These are phyloP conservation scores for Zizania palustris DNA, from an alignment of 202 grass and related monocot genomes.

Conservation along the genomic window DNA sequence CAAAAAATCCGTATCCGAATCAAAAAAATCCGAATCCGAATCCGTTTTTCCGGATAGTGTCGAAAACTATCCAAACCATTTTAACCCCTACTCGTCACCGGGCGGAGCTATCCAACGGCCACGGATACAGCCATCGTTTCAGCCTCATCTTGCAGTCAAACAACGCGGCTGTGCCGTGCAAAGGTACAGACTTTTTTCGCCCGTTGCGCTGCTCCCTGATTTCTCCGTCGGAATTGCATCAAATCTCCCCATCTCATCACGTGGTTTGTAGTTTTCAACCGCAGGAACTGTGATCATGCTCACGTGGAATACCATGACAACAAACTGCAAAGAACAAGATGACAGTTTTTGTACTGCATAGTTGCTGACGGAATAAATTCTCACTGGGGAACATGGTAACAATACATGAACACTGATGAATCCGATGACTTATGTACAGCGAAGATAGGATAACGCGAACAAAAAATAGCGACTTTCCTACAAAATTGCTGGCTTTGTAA, in stretches of 20 bases:
- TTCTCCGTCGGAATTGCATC: not conserved
- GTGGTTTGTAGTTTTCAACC: too few relatives aligned
- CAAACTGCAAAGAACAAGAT: not conserved
- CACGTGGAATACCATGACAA: not conserved
- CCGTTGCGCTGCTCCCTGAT: slow-evolving; percentile 12
- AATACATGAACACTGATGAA: slow-evolving; percentile 14
- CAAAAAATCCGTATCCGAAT: too few relatives aligned
- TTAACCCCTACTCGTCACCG: too few relatives aligned
- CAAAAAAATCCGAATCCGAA: too few relatives aligned
- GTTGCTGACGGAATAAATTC: not conserved
- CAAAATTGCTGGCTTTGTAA: slow-evolving; percentile 64
- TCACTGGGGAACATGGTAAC: not conserved
- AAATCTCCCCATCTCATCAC: too few relatives aligned
- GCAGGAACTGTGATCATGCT: too few relatives aligned
- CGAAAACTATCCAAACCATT: too few relatives aligned
- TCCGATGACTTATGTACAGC: slow-evolving; percentile 45
- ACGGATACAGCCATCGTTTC: not conserved
- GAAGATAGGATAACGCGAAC: not conserved
- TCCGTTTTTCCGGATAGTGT: too few relatives aligned
- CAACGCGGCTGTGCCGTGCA: slow-evolving; percentile 14
- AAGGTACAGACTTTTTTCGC: not conserved
- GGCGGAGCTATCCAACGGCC: too few relatives aligned
- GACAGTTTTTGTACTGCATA: not conserved
- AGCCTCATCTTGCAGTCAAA: slow-evolving; percentile 26
- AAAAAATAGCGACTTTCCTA: slow-evolving; percentile 34